Evolutionary conservation across 306 rosid genomes (phyloP), one percentile per base, ranked within the genome.

Genomic region (Cucumis cinereus): DNA sequence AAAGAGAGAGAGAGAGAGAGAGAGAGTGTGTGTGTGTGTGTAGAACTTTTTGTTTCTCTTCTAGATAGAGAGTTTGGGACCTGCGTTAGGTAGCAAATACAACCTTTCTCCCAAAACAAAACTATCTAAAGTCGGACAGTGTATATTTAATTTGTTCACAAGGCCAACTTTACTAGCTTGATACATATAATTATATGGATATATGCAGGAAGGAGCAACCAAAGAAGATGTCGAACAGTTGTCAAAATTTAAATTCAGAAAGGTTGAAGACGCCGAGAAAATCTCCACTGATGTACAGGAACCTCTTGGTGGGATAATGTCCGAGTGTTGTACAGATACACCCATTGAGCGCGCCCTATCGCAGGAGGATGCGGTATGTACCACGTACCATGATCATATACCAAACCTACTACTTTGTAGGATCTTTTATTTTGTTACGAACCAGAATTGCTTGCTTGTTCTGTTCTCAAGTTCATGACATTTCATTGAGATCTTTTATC

Each of bases 171-270:
- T 40, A 74, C 47, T 57, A 33, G 13, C 36, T 33, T 15, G 28
- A 54, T 74, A 53, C 22, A n/a, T 55, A 55, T 69, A 14, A 59
- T 70, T 10, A 60, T 45, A 78, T 77, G 75, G 77, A 62, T 71
- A 67, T 63, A 81, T 84, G 62, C 90, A 93, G 98, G 98, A 93
- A 84, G 98, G 98, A 11, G 97, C 98, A 80, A 86, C 98, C 73
- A 91, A 90, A 85, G 97, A 93, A 84, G 98, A 93, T 70, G 82
- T 91, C 78, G 98, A 93, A 38, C 92, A 91, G 79, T 70, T 93
- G 80, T 45, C 94, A 40, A 93, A 87, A 82, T 93, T 87, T 83
- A 91, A 91, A 78, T 93, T 91, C 85, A 82, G 81, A 71, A 85
- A 77, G 85, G 56, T 81, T 63, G 86, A 77, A 15, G 75, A 64